Evolutionary conservation across 805 yeast genomes (phyloP).

Genomic region (Lipomyces lipofer): DNA sequence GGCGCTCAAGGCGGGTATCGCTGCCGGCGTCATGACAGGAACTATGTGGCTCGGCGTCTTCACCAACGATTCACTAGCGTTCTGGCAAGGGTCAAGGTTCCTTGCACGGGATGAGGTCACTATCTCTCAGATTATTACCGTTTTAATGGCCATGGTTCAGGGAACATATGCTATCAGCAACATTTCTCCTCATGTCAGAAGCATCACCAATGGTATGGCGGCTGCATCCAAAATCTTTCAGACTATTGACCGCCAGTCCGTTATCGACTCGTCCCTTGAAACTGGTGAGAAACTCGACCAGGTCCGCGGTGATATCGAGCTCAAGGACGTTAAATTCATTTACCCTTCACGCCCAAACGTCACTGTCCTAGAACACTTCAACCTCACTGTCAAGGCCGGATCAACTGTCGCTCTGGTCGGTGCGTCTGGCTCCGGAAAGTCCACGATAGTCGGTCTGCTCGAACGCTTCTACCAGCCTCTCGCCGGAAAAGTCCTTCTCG

Average conservation of each 20-base stretch:
- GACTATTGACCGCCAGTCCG: conserved; percentile 45
- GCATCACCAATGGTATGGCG: conserved; percentile 43
- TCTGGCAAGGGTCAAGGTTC: conserved; percentile 48
- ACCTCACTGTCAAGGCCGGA: conserved; percentile 61
- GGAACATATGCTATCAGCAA: conserved; percentile 37
- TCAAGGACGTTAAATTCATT: conserved; percentile 34
- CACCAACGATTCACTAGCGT: conserved; percentile 44
- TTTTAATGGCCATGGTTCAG: conserved; percentile 33
- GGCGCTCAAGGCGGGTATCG: conserved; percentile 29
- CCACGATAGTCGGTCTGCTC: conserved; percentile 52
- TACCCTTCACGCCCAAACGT: conserved; percentile 41
- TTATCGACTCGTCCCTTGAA: conserved; percentile 37
- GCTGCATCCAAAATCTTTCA: conserved; percentile 44
- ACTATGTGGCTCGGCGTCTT: conserved; percentile 44
- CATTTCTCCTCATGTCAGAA: conserved; percentile 44
- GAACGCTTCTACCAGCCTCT: conserved; percentile 58
- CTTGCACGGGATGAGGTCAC: conserved; percentile 41
- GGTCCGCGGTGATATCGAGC: conserved; percentile 44
- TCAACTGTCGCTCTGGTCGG: conserved; percentile 87
- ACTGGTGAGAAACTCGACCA: conserved; percentile 34
- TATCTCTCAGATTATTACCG: conserved; percentile 43
- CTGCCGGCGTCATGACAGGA: conserved; percentile 41
- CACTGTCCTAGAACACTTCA: conserved; percentile 34
- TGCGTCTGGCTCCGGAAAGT: conserved; percentile 62
- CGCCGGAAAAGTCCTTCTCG: conserved; percentile 49